A percentile compares a stretch with the other conserved stretches of the same genome.
Conservation (phyloP, 331 rosid species). For the Acacia pycnantha region DNA sequence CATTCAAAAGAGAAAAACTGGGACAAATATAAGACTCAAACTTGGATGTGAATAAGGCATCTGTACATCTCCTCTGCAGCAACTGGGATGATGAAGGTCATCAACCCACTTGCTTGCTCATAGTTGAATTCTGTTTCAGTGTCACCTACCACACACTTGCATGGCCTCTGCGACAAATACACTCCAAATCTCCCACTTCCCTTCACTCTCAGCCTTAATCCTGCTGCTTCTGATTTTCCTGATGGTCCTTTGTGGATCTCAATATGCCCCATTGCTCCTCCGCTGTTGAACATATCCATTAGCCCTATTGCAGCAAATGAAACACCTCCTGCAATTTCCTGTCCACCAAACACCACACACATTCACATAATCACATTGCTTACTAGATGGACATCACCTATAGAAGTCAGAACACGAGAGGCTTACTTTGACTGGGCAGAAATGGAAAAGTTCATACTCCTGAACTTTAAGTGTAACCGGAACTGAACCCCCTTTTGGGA, state of each 20-base stretch:
- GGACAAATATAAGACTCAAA: slow-evolving; percentile 29
- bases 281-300: slow-evolving; percentile 74
- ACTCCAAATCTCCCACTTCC: slow-evolving; percentile 81
- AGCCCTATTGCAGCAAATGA: slow-evolving; percentile 83
- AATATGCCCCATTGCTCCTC: slow-evolving; percentile 68
- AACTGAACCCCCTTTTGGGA: slow-evolving; percentile 77
- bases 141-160: slow-evolving; percentile 53
- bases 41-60: slow-evolving; percentile 72
- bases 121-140: slow-evolving; percentile 44
- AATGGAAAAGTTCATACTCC: slow-evolving; percentile 87
- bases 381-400: too few relatives aligned
- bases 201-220: slow-evolving; percentile 48
- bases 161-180: slow-evolving; percentile 67
- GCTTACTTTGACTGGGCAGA: slow-evolving; percentile 72
- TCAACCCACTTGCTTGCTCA: slow-evolving; percentile 58
- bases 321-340: slow-evolving; percentile 63
- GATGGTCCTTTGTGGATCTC: slow-evolving; percentile 29
- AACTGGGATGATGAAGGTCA: slow-evolving; percentile 56
- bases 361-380: too few relatives aligned
- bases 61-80: slow-evolving; percentile 62
- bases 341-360: not conserved
- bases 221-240: slow-evolving; percentile 33
- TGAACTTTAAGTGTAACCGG: slow-evolving; percentile 76
- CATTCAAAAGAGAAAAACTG: slow-evolving; percentile 6
- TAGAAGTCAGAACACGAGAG: not conserved